These are phyloP conservation scores for Cladorrhinum sp. DNA, from an alignment of 2,329 filamentous ascomycete genomes.

Conservation along the genomic window DNA sequence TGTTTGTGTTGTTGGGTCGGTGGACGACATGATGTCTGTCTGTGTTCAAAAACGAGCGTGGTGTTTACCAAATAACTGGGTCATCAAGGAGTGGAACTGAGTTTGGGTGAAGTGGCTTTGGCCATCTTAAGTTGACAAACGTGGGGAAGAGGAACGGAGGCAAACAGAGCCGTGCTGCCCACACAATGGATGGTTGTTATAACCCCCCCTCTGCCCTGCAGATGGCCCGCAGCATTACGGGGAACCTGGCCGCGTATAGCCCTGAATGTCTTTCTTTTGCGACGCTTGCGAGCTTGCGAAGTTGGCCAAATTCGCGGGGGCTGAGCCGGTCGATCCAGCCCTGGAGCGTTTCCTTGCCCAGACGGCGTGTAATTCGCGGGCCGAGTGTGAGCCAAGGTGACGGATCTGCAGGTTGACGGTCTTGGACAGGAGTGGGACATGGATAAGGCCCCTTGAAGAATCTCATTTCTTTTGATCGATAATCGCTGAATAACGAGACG, in stretches of 20 bases:
- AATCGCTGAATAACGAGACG: background rate
- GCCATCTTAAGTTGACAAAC: background rate
- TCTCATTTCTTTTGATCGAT: background rate
- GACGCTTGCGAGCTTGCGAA: background rate
- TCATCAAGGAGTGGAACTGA: background rate
- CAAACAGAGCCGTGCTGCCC: background rate
- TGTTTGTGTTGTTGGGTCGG: background rate
- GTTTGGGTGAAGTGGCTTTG: background rate
- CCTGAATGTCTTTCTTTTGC: background rate
- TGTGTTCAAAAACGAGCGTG: background rate
- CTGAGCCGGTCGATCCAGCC: background rate
- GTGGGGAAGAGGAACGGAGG: background rate
- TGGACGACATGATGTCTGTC: background rate
- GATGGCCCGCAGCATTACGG: background rate
- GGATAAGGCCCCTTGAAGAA: background rate
- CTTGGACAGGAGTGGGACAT: background rate
- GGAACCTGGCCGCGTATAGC: background rate
- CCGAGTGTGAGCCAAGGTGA: background rate
- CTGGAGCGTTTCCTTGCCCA: background rate
- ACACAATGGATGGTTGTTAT: background rate
- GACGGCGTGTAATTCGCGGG: background rate
- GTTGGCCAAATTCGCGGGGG: background rate
- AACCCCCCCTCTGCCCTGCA: background rate
- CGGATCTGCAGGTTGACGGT: background rate
- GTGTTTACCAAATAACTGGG: background rate